Conservation (phyloP, 306 rosid species). For the Phaseolus lunatus region DNA sequence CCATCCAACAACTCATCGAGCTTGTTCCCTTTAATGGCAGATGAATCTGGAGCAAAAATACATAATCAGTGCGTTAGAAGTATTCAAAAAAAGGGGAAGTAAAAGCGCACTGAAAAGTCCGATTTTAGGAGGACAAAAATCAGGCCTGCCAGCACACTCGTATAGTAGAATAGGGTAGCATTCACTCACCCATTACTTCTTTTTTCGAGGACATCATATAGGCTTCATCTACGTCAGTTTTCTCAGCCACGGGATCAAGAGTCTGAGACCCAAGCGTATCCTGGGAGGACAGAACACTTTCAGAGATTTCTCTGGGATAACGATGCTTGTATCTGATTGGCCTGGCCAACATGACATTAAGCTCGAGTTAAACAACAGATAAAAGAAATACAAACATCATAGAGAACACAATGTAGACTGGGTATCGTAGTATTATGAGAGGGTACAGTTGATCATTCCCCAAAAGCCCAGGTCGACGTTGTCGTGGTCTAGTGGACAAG, state of each 20-base stretch:
- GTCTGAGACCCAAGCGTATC: slow-evolving; percentile 52
- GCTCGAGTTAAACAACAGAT: slow-evolving; percentile 40
- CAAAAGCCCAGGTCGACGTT: slow-evolving; percentile 74
- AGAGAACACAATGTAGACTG: slow-evolving; percentile 17
- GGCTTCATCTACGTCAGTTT: slow-evolving; percentile 44
- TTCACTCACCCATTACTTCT: slow-evolving; percentile 57
- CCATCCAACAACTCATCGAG: slow-evolving; percentile 57
- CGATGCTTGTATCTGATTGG: slow-evolving; percentile 66
- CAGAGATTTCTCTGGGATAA: slow-evolving; percentile 50
- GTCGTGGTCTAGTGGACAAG: slow-evolving; percentile 51
- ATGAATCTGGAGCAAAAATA: slow-evolving; percentile 56
- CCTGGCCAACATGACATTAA: slow-evolving; percentile 55
- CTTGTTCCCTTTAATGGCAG: slow-evolving; percentile 49
- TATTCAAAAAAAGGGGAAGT: not conserved
- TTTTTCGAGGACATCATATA: slow-evolving; percentile 41
- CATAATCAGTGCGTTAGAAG: slow-evolving; percentile 16
- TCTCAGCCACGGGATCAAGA: slow-evolving; percentile 47
- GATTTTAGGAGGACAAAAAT: not conserved
- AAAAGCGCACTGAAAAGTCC: not conserved
- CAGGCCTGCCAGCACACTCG: not conserved
- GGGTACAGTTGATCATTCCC: slow-evolving; percentile 60
- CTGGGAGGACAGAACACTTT: slow-evolving; percentile 55
- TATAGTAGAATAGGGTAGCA: not conserved
- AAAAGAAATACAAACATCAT: not conserved
- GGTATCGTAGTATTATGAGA: slow-evolving; percentile 29